Conservation (phyloP, 257 asterid species). For the Gentiana straminea region DNA sequence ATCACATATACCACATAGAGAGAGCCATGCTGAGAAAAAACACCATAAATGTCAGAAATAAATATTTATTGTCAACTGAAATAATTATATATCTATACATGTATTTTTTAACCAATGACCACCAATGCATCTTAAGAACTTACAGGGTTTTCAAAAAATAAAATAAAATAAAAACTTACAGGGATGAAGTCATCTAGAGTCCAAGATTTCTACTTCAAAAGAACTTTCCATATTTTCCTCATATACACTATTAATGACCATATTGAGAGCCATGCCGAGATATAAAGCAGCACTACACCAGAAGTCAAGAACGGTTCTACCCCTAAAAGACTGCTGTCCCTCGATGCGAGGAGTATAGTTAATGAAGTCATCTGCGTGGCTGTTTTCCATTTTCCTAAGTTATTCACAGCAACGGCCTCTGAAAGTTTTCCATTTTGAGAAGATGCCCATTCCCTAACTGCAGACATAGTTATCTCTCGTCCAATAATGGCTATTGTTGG, state of each 20-base stretch:
- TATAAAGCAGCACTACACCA: constrained; percentile 58
- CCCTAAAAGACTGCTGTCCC: constrained; percentile 72
- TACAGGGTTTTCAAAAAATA: too few species aligned
- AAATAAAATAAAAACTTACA: background rate
- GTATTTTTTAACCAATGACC: too few species aligned
- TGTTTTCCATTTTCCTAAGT: constrained; percentile 96
- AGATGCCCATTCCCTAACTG: constrained; percentile 99
- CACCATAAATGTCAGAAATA: too few species aligned
- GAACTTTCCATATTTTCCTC: constrained; percentile 63
- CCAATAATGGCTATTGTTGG: constrained; percentile 92
- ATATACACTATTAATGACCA: constrained; percentile 68
- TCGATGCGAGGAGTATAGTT: constrained; percentile 73
- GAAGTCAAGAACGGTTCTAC: constrained; percentile 37
- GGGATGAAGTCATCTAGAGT: background rate
- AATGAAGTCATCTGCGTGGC: constrained; percentile 85
- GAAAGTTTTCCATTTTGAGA: constrained; percentile 81
- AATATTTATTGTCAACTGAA: too few species aligned
- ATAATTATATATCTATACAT: too few species aligned
- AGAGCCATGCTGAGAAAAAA: constrained; percentile 62
- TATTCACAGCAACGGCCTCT: constrained; percentile 97
- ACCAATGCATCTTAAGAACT: too few species aligned
- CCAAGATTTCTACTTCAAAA: constrained; percentile 26
- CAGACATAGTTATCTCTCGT: constrained; percentile 99
- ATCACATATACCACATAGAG: constrained; percentile 51
- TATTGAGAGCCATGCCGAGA: constrained; percentile 76